Evolutionary conservation across 257 asterid genomes (phyloP), one percentile per base, ranked within the genome.

Genomic region (Oldenlandia corymbosa): DNA sequence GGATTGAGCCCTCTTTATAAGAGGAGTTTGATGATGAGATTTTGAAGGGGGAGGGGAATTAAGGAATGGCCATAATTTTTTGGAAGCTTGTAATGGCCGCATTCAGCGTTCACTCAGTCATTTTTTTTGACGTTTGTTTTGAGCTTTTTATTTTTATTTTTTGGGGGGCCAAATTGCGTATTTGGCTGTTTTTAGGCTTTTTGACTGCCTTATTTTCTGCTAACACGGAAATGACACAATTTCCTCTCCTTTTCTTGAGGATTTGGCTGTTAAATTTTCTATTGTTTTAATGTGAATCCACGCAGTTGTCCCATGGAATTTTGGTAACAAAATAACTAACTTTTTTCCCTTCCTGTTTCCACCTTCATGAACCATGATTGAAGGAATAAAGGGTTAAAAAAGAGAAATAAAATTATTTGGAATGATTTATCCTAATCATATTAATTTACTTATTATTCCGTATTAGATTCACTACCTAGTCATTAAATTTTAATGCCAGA

Each of bases 181-280:
- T n/a, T n/a, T n/a, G n/a, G n/a, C n/a, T n/a, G n/a, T n/a, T n/a
- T n/a, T n/a, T n/a, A n/a, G n/a, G n/a, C n/a, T n/a, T n/a, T 48
- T 39, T 64, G 50, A 58, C 64, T 13, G 30, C n/a, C 64, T 12
- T 34, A 23, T 37, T 39, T 58, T n/a, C n/a, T n/a, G n/a, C 49
- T 21, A 30, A 58, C 62, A 20, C 62, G 46, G 46, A n/a, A 31
- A 31, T 21, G 24, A 56, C 61, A 57, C 46, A 57, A 20, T 5
- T 58, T 0, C 3, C 9, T 26, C 34, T 58, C 63, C 63, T 34
- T 32, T n/a, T 26, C 27, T 36, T 12, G n/a, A 58, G 31, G 47
- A 4, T 7, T 58, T 36, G 36, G 10, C 20, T 47, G 6, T 12
- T 39, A 21, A 20, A n/a, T n/a, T n/a, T n/a, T n/a, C n/a, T n/a